A percentile compares a stretch with the other conserved stretches of the same genome.
Evolutionary conservation across 2,329 filamentous ascomycete genomes (phyloP).

Genomic region (Elsinoe perseae): DNA sequence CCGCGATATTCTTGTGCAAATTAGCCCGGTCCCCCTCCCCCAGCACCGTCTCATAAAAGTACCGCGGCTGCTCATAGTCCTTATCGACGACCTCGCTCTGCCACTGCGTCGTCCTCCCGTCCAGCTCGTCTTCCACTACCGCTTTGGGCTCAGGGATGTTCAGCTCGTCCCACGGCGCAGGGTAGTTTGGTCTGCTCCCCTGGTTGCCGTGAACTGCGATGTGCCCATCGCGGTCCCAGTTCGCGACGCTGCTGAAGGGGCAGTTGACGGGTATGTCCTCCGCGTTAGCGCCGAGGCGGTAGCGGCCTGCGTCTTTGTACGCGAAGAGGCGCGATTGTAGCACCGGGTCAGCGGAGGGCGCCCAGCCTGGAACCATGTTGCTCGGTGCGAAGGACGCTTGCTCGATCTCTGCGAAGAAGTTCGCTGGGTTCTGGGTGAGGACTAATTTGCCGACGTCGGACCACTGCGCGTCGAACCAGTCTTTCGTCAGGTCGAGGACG

Average conservation of each 20-base stretch:
- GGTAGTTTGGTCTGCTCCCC: conserved; percentile 40
- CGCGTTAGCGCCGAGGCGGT: conserved; percentile 43
- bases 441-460: conserved; percentile 26
- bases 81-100: conserved; percentile 33
- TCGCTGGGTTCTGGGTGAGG: conserved; percentile 36
- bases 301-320: conserved; percentile 50
- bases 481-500: conserved; percentile 51
- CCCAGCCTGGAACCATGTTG: conserved; percentile 56
- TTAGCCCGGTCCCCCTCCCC: conserved; percentile 25
- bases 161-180: conserved; percentile 27
- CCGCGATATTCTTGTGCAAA: conserved; percentile 26
- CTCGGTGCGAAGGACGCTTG: conserved; percentile 60
- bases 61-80: conserved; percentile 46
- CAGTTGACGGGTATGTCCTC: conserved; percentile 32
- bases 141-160: conserved; percentile 13
- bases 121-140: conserved; percentile 21
- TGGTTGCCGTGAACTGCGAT: conserved; percentile 38
- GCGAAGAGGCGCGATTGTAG: conserved; percentile 56
- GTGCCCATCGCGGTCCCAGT: conserved; percentile 36
- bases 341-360: conserved; percentile 53
- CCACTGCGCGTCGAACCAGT: conserved; percentile 46
- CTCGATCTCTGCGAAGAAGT: conserved; percentile 64
- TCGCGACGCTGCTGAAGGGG: conserved; percentile 19
- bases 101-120: conserved; percentile 22
- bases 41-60: conserved; percentile 38